Base-by-base conservation (phyloP, 176 grass and related monocot genomes). In the Aegilops tauschii region DNA sequence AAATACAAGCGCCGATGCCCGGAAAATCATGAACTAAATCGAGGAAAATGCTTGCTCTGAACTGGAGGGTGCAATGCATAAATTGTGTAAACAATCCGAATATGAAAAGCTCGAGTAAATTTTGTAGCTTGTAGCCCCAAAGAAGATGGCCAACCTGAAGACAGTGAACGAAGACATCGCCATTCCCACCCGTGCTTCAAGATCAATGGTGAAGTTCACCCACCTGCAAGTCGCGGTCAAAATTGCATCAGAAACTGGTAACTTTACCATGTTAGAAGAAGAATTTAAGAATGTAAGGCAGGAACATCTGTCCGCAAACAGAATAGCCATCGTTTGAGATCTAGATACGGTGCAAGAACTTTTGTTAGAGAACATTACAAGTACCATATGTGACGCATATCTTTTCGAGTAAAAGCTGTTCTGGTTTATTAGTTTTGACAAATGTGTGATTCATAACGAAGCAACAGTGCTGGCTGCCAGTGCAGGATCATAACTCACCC, bases 71-170 rank as follows among this genome's bases (percentile, higher is more conserved):
- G 40, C 40, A 44, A 44, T 44, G 40, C 40, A 44, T 44, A 3
- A 44, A 44, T 44, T 44, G 40, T 44, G 40, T 44, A 44, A 44
- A 44, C 40, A 11, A 44, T 44, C 40, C 1, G 11, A 42, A 42
- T 10, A 42, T 42, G 39, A 42, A 44, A 44, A 45, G 3, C 44
- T 45, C 4, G 44, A 45, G 44, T 45, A 45, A 45, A 45, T 12
- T 45, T 12, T 12, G 11, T 45, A 45, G 9, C 40, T 11, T 44
- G 9, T 9, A 42, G 9, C 1, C 8, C 40, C 8, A 42, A 42
- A 42, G 40, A 42, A 1, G 80, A 98, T 92, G 8, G 93, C 90
- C 11, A 92, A 72, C 16, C 86, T 90, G 69, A 98, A 95, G 23
- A 94, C 34, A 20, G 72, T 64, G 21, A 98, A 35, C 3, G 4